phyloP scores from a whole-genome alignment of 2,329 filamentous ascomycete species.

The Fusarium sp. region DNA sequence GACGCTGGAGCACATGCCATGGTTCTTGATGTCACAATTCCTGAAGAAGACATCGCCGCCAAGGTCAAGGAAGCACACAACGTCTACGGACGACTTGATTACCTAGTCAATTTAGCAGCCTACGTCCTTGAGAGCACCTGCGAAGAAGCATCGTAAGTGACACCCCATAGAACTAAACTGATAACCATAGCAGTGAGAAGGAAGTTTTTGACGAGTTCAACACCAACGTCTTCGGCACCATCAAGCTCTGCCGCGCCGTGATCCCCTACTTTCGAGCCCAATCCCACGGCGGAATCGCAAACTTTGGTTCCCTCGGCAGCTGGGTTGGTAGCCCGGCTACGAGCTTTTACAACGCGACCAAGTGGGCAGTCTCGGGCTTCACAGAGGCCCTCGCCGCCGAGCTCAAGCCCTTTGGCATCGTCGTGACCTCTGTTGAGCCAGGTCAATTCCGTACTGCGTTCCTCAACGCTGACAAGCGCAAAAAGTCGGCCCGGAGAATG shows the following conservation, averaged over 20 bases:
- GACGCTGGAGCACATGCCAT: slow-evolving; percentile 13
- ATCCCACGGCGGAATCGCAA: slow-evolving; percentile 49
- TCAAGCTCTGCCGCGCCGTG: slow-evolving; percentile 59
- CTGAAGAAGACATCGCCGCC: slow-evolving; percentile 17
- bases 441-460: slow-evolving; percentile 33
- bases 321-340: slow-evolving; percentile 46
- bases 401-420: slow-evolving; percentile 55
- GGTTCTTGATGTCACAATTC: slow-evolving; percentile 21
- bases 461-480: slow-evolving; percentile 27
- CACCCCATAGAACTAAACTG: no score
- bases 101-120: slow-evolving; percentile 27
- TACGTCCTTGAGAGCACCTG: slow-evolving; percentile 31
- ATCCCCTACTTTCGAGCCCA: slow-evolving; percentile 56
- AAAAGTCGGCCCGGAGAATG: slow-evolving; percentile 14
- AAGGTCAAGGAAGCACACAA: slow-evolving; percentile 19
- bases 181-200: slow-evolving; percentile 32
- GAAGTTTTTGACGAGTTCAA: slow-evolving; percentile 53
- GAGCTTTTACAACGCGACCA: slow-evolving; percentile 48
- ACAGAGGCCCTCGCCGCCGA: slow-evolving; percentile 55
- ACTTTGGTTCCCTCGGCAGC: slow-evolving; percentile 57
- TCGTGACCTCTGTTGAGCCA: slow-evolving; percentile 41
- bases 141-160: slow-evolving; percentile 28
- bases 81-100: slow-evolving; percentile 18
- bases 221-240: slow-evolving; percentile 62
- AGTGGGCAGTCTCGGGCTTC: slow-evolving; percentile 58